A percentile compares a stretch with the other conserved stretches of the same genome.
Evolutionary conservation across 768 basidiomycete genomes (phyloP).

Genomic region (Tricholoma terreum): DNA sequence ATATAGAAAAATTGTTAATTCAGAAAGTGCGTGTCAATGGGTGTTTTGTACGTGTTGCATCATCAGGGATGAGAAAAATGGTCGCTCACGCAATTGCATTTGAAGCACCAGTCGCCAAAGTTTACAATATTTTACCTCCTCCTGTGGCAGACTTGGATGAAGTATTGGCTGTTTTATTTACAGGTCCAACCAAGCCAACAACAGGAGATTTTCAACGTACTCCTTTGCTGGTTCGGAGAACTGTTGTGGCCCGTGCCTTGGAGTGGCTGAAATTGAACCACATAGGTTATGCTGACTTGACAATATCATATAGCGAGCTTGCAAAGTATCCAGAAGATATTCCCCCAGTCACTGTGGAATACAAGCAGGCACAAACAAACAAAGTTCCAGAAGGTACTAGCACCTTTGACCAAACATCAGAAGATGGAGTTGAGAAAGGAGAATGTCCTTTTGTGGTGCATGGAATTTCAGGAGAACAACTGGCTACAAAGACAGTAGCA

Average conservation of each 20-base stretch:
- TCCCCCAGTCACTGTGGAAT: slow-evolving; percentile 22
- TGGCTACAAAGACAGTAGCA: background rate
- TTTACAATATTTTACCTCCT: slow-evolving; percentile 23
- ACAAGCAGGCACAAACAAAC: background rate
- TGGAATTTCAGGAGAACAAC: background rate
- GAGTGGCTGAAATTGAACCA: slow-evolving; percentile 37
- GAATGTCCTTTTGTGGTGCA: background rate
- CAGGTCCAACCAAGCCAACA: background rate
- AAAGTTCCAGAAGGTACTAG: background rate
- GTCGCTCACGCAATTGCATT: slow-evolving; percentile 32
- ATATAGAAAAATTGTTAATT: background rate
- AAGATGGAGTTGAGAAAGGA: background rate
- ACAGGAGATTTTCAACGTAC: slow-evolving; percentile 6
- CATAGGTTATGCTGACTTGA: slow-evolving; percentile 27
- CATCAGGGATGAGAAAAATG: no score
- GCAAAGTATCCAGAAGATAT: slow-evolving; percentile 18
- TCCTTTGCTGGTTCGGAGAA: background rate
- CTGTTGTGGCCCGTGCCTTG: background rate
- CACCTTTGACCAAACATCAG: background rate
- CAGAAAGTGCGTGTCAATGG: slow-evolving; percentile 9
- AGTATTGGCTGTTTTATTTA: background rate
- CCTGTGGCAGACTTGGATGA: slow-evolving; percentile 20
- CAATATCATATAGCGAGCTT: slow-evolving; percentile 26
- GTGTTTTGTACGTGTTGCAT: slow-evolving; percentile 29
- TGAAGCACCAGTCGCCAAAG: slow-evolving; percentile 25